Percentiles rank a stretch among this genome's conserved stretches.
phyloP scores from a whole-genome alignment of 371 early-diverging fungal genomes.

The Blakeslea trispora region DNA sequence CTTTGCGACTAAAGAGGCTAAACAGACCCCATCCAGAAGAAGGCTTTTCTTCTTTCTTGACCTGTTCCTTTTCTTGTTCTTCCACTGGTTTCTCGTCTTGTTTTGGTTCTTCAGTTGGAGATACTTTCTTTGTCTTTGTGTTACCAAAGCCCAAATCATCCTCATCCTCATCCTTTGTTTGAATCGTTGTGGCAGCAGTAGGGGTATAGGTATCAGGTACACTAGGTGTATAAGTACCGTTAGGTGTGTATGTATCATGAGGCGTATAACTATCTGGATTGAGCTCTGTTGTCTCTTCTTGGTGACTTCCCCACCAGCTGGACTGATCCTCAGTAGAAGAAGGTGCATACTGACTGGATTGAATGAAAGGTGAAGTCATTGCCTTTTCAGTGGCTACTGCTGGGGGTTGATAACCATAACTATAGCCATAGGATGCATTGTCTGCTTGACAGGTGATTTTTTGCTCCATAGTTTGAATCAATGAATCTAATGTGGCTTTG shows the following conservation, averaged over 20 bases:
- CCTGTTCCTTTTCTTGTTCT: constrained; percentile 22
- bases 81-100: constrained; percentile 3
- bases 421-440: constrained; percentile 27
- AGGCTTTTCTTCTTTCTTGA: constrained; percentile 21
- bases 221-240: constrained; percentile 17
- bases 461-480: constrained; percentile 15
- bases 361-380: constrained; percentile 4
- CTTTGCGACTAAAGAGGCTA: constrained; percentile 46
- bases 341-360: no score
- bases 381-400: constrained; percentile 5
- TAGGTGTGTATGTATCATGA: constrained; percentile 12
- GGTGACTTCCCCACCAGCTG: neutral
- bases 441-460: constrained; percentile 2
- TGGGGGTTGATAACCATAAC: constrained; percentile 22
- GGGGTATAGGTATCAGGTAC: constrained; percentile 23
- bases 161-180: constrained; percentile 32
- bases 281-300: neutral
- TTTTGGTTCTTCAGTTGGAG: neutral
- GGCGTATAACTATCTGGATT: constrained; percentile 7
- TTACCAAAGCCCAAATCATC: constrained; percentile 66
- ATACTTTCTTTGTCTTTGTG: constrained; percentile 28
- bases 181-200: constrained; percentile 4
- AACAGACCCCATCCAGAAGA: constrained; percentile 55
- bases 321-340: neutral
- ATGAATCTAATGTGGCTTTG: constrained; percentile 17